These are phyloP conservation scores for Neolecta irregularis DNA, from an alignment of 1,139 yeast species.

Conservation along the genomic window DNA sequence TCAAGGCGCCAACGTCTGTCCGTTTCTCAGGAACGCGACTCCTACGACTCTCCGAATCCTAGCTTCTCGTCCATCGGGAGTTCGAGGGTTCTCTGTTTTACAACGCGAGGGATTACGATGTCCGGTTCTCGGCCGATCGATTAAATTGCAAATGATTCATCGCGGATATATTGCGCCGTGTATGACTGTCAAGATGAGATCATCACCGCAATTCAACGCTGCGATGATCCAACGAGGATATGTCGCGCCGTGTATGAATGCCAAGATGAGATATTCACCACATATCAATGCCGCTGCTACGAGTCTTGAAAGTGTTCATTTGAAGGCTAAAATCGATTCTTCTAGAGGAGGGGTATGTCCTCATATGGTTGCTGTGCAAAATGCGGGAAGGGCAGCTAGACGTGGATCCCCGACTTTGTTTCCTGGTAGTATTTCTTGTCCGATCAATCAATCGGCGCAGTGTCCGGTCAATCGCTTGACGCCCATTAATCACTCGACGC, in stretches of 20 bases:
- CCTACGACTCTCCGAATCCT: constrained; percentile 45
- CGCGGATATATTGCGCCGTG: constrained; percentile 42
- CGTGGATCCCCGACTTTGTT: constrained; percentile 6
- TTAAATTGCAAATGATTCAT: constrained; percentile 29
- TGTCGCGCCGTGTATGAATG: background rate
- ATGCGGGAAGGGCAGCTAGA: constrained; percentile 2
- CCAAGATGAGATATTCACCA: constrained; percentile 4
- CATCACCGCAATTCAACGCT: constrained; percentile 23
- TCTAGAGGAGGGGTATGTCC: too few relatives aligned
- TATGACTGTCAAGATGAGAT: constrained; percentile 27
- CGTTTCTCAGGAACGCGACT: constrained; percentile 56
- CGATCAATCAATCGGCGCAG: constrained; percentile 15
- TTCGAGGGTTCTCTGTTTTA: constrained; percentile 29
- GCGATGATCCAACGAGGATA: constrained; percentile 19
- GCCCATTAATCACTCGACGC: constrained; percentile 16
- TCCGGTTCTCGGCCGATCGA: constrained; percentile 78
- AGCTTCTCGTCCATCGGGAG: constrained; percentile 26
- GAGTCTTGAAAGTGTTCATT: constrained; percentile 9
- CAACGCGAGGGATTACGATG: constrained; percentile 55
- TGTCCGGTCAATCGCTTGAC: constrained; percentile 13
- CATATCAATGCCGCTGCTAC: constrained; percentile 6
- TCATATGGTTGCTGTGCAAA: too few relatives aligned
- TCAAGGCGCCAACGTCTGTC: constrained; percentile 68
- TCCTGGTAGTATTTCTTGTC: constrained; percentile 15
- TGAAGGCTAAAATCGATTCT: too few relatives aligned